Base-by-base conservation (phyloP, 2,329 filamentous ascomycete genomes). In the Cytospora piceicola region DNA sequence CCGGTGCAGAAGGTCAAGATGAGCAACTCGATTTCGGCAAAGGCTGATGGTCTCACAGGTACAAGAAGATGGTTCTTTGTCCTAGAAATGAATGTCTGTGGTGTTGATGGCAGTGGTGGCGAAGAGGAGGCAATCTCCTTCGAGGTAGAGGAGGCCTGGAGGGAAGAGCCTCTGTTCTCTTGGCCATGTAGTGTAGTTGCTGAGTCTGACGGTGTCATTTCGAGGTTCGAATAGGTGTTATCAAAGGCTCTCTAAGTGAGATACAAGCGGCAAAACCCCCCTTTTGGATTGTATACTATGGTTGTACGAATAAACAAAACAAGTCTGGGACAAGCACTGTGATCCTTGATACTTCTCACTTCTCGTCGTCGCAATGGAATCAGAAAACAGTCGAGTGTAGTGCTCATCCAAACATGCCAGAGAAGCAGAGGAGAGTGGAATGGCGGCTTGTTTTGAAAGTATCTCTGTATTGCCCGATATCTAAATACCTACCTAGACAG, bases 1-100 rank as follows among this genome's bases (percentile, higher is more conserved):
- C 82, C 82, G 39, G 81, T 83, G 68, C 78, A 83, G 61, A 85
- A 80, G 0, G 82, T 84, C 49, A 84, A 71, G 51, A 83, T 67
- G 2, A 82, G 61, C 29, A 84, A 75, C 68, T 84, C 79, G 20
- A 80, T 53, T 68, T 85, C 82, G 32, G 77, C 78, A 68, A 83
- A 78, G 3, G 71, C 54, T 0, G 78, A 79, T 14, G 78, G 73
- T 46, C 76, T 73, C 51, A 85, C 73, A 24, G 67, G 61, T 49
- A 71, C 69, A 32, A 71, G 74, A 39, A 77, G 69, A 32, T 77
- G 71, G 49, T 66, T 39, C 71, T 74, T 75, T 42, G 65, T 36
- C 42, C 57, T 69, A 24, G 69, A 67, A 11, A 66, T 14, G 30
- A 68, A 58, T 36, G 60, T 64, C n/a, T 54, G 57, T 29, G 34